phyloP scores from a whole-genome alignment of 805 yeast species.

The Candida schatavii region DNA sequence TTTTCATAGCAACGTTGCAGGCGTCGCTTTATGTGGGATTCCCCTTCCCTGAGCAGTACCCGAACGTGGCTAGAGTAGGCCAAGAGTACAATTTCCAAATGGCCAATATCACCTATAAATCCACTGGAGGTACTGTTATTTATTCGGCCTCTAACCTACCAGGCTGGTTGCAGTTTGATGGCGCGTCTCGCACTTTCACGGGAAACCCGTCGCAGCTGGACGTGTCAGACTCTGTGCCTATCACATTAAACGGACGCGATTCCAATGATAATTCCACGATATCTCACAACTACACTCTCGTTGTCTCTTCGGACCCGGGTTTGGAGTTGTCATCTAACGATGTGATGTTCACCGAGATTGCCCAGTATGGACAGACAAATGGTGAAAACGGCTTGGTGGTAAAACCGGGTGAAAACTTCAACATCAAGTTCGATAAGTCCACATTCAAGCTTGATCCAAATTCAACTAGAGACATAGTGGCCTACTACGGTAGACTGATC shows the following conservation, averaged over 20 bases:
- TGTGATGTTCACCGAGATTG: conserved; percentile 51
- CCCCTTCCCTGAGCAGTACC: conserved; percentile 81
- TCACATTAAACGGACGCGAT: conserved; percentile 67
- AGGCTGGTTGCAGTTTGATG: conserved; percentile 74
- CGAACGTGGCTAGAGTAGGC: conserved; percentile 79
- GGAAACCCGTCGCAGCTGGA: conserved; percentile 62
- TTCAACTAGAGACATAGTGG: conserved; percentile 49
- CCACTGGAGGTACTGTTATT: conserved; percentile 39
- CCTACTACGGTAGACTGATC: conserved; percentile 77
- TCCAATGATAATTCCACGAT: conserved; percentile 43
- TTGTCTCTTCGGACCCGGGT: conserved; percentile 57
- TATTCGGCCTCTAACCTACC: conserved; percentile 66
- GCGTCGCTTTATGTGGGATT: conserved; percentile 61
- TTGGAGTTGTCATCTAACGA: conserved; percentile 44
- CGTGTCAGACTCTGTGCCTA: conserved; percentile 39
- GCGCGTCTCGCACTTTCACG: conserved; percentile 52
- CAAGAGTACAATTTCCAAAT: conserved; percentile 61
- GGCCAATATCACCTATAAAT: conserved; percentile 64
- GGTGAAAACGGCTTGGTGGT: conserved; percentile 74
- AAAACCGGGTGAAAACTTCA: conserved; percentile 64
- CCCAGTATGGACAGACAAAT: conserved; percentile 69
- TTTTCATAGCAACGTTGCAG: conserved; percentile 9
- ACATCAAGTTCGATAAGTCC: conserved; percentile 57
- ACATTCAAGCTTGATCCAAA: conserved; percentile 50
- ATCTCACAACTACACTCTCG: conserved; percentile 52